Evolutionary conservation across 2,329 filamentous ascomycete species (phyloP).

Genomic region (Ophiostoma ips): DNA sequence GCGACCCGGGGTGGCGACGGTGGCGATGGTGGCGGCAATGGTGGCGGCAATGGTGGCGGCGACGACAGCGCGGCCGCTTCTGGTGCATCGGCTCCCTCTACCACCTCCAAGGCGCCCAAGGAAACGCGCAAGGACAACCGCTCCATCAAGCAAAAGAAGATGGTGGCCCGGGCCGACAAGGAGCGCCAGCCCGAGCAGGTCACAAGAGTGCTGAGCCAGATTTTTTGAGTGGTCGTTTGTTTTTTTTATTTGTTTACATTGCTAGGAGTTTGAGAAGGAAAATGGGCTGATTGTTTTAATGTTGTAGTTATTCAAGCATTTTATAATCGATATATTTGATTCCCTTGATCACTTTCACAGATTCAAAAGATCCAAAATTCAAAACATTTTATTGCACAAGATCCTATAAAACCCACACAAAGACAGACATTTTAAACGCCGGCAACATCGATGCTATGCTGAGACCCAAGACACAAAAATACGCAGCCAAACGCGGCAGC

Average conservation of each 20-base stretch:
- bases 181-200: slow-evolving; percentile 41
- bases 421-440: neutral
- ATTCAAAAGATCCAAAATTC: neutral
- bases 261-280: too few species aligned
- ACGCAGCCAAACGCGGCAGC: slow-evolving; percentile 3
- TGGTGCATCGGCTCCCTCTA: too few species aligned
- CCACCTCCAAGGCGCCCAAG: too few species aligned
- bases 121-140: slow-evolving; percentile 14
- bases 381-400: neutral
- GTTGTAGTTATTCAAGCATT: too few species aligned
- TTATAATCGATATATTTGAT: too few species aligned
- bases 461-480: slow-evolving; percentile 2
- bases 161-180: slow-evolving; percentile 35
- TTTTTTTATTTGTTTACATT: neutral
- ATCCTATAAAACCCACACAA: too few species aligned
- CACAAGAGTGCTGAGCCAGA: slow-evolving; percentile 48
- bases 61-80: neutral
- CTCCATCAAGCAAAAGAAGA: slow-evolving; percentile 54
- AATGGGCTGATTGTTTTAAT: too few species aligned
- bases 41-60: too few species aligned
- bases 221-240: slow-evolving; percentile 32
- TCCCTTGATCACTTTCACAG: too few species aligned
- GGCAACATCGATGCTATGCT: slow-evolving; percentile 1
- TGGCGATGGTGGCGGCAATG: slow-evolving; percentile 16
- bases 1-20: slow-evolving; percentile 17